Evolutionary conservation across 805 yeast species (phyloP).

Genomic region (Ascoidea asiatica): DNA sequence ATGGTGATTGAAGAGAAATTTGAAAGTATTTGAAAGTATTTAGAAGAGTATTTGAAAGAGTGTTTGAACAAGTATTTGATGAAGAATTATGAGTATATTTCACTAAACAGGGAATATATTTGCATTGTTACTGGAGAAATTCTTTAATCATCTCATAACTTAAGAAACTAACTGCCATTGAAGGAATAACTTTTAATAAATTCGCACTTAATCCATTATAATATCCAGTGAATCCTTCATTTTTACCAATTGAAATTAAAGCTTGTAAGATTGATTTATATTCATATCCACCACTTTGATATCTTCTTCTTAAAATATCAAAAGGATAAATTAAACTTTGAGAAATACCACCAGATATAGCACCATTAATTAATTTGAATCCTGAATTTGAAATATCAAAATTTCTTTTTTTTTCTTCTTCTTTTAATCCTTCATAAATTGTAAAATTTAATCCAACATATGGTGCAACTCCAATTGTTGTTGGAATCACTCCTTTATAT

Average conservation of each 20-base stretch:
- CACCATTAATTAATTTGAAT: constrained; percentile 66
- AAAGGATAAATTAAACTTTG: constrained; percentile 87
- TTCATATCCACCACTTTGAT: constrained; percentile 78
- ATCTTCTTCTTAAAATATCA: constrained; percentile 76
- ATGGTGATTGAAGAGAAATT: too few relatives aligned
- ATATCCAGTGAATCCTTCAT: constrained; percentile 64
- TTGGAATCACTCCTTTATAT: constrained; percentile 82
- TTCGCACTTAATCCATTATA: constrained; percentile 71
- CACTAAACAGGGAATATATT: too few relatives aligned
- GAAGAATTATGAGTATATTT: too few relatives aligned
- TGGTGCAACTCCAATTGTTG: constrained; percentile 89
- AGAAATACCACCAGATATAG: constrained; percentile 76
- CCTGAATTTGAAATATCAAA: constrained; percentile 23
- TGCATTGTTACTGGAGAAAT: too few relatives aligned
- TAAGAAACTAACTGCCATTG: constrained; percentile 94
- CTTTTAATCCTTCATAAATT: constrained; percentile 72
- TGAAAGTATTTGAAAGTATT: too few relatives aligned
- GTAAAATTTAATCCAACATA: constrained; percentile 90
- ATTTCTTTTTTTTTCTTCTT: constrained; percentile 19
- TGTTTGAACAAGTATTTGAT: too few relatives aligned
- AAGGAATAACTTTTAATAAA: constrained; percentile 80
- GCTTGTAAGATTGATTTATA: constrained; percentile 74
- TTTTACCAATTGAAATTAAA: constrained; percentile 45
- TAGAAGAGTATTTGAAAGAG: too few relatives aligned
- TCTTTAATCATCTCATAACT: constrained; percentile 65